Base-by-base conservation (phyloP, 2,329 filamentous ascomycete genomes). In the Alternaria gaisen region DNA sequence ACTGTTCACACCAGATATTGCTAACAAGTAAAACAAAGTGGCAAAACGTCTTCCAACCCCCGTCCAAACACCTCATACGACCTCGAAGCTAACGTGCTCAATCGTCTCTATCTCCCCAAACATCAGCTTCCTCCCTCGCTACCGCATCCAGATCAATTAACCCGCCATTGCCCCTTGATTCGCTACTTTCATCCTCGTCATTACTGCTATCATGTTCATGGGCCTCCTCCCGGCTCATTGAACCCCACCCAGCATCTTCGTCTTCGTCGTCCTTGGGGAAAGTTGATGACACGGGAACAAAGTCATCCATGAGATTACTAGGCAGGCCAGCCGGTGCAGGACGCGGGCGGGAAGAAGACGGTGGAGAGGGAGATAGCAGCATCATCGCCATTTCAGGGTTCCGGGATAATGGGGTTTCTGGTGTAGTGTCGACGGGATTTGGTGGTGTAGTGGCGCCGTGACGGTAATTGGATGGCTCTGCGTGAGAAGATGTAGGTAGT, bases 101-200 rank as follows among this genome's bases (percentile, higher is more conserved):
- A 53, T 73, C 72, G 48, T 74, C 73, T 26, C 68, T 63, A 36
- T 75, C 72, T 3, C 74, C 74, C 76, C 76, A 78, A 55, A 77
- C 76, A 28, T 74, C 75, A 56, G 71, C 73, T 67, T 77, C 76
- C 58, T 77, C 74, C 50, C 70, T 70, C 26, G 74, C 74, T 18
- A 77, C 75, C 36, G 64, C 74, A 65, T 78, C 75, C 16, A 77
- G 46, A 70, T 77, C 75, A 36, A 77, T 61, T 57, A 77, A 53
- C 1, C 63, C 69, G 22, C 63, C 65, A 41, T 58, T 61, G 10
- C 28, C 44, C 44, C 51, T 10, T 56, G 57, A 0, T 12, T 54
- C 64, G 6, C 47, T 58, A 1, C 65, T 69, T 10, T 58, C 67
- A 0, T 65, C 70, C 30, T 68, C 67, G 24, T 69, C 67, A 9